phyloP scores from a whole-genome alignment of 805 yeast genomes.

The Diddensiella transvaalensis region DNA sequence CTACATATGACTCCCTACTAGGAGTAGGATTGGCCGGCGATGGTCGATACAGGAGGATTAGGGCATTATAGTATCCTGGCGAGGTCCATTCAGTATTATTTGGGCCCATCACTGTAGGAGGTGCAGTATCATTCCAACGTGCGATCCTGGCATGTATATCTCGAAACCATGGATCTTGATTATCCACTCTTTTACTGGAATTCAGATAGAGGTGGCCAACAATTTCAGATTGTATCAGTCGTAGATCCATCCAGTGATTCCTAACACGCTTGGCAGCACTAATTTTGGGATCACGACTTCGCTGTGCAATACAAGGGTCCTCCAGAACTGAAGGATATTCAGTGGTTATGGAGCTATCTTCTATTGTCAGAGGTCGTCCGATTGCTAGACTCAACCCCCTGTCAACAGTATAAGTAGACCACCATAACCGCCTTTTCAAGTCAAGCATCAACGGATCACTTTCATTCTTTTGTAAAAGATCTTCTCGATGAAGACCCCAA shows the following conservation, averaged over 20 bases:
- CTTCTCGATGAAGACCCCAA: slow-evolving; percentile 16
- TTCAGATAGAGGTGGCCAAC: slow-evolving; percentile 12
- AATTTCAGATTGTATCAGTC: slow-evolving; percentile 13
- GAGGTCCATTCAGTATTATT: slow-evolving; percentile 10
- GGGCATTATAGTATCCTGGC: slow-evolving; percentile 13
- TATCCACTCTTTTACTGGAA: not conserved
- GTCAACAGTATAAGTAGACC: slow-evolving; percentile 16
- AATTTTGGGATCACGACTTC: slow-evolving; percentile 4
- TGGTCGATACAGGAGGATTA: slow-evolving; percentile 12
- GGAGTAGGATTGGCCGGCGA: slow-evolving; percentile 15
- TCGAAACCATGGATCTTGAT: slow-evolving; percentile 13
- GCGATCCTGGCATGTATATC: slow-evolving; percentile 10
- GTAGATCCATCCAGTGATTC: slow-evolving; percentile 15
- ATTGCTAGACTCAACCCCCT: slow-evolving; percentile 14
- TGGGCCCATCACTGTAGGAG: slow-evolving; percentile 7
- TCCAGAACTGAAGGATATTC: slow-evolving; percentile 13
- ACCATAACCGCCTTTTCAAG: slow-evolving; percentile 10
- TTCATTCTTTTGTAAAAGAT: slow-evolving; percentile 2
- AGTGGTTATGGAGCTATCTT: slow-evolving; percentile 8
- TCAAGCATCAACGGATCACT: slow-evolving; percentile 7
- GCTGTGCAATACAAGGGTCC: slow-evolving; percentile 9
- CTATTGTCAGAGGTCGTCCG: slow-evolving; percentile 14
- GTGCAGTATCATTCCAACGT: slow-evolving; percentile 10
- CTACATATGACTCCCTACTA: slow-evolving; percentile 8
- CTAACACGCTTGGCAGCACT: slow-evolving; percentile 8